Evolutionary conservation across 331 rosid species (phyloP), one percentile per base, ranked within the genome.

Genomic region (Rhamnella rubrinervis): DNA sequence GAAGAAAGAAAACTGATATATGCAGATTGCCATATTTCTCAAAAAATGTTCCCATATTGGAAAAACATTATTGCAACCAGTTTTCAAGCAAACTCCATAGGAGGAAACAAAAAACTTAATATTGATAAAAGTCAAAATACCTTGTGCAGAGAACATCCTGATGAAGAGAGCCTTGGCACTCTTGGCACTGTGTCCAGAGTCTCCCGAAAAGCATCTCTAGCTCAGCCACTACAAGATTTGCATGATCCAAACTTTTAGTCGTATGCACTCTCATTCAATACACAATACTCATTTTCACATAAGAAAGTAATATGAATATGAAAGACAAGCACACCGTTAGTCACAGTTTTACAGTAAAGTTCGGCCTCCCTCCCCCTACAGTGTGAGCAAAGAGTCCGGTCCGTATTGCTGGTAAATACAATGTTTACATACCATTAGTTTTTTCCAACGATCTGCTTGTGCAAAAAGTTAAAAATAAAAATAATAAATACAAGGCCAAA

Each of bases 121-220:
- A 55, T 60, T 39, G 58, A 51, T 68, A 60, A 75, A 59, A 59
- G 0, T 10, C 67, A n/a, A 21, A 75, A 66, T 84, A 95, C 98
- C 98, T 95, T 40, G 98, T 95, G 85, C 97, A 95, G 75, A 95
- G 97, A 78, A 95, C 95, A 86, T 95, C 97, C 78, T 95, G 97
- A 82, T 95, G 98, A 58, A 95, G 96, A 67, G 97, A 95, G 71
- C 95, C 98, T 83, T 95, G 98, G 83, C 98, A 95, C 83, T 95
- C 98, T 74, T 95, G 98, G 85, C 98, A 95, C 75, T 93, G 98
- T 38, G 97, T 95, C 98, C 97, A 95, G 77, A 95, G 79, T 74
- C 84, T 89, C 79, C 93, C 96, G 61, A 95, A 95, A 69, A 91
- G 97, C 77, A 72, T 85, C 89, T 95, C 98, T 53, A 89, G 84